Evolutionary conservation across 805 yeast species (phyloP).

Genomic region (Candida adriatica): DNA sequence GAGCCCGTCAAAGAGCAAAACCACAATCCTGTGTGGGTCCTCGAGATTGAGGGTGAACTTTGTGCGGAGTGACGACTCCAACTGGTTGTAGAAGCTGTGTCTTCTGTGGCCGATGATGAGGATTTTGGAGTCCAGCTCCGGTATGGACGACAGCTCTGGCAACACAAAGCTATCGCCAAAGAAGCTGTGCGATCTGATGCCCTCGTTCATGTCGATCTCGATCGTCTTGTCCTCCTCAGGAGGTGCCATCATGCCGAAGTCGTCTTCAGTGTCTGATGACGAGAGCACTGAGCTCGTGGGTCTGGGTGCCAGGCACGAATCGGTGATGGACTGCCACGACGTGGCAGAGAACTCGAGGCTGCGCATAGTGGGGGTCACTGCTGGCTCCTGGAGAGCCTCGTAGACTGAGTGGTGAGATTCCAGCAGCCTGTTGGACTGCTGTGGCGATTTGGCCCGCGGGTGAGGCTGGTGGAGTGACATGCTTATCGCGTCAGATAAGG

Average conservation of each 20-base stretch:
- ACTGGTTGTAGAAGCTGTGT: constrained; percentile 12
- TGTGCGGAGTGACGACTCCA: constrained; percentile 10
- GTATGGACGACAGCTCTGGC: constrained; percentile 10
- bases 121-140: constrained; percentile 9
- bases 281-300: constrained; percentile 25
- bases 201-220: constrained; percentile 18
- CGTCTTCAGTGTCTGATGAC: constrained; percentile 24
- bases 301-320: constrained; percentile 13
- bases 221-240: constrained; percentile 20
- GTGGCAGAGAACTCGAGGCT: constrained; percentile 19
- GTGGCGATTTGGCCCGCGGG: constrained; percentile 11
- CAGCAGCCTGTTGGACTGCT: constrained; percentile 14
- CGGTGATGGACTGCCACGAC: constrained; percentile 21
- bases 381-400: constrained; percentile 15
- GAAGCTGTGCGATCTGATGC: constrained; percentile 5
- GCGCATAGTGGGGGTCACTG: constrained; percentile 1
- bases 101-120: constrained; percentile 23
- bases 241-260: constrained; percentile 1
- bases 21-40: constrained; percentile 13
- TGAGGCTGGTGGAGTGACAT: constrained; percentile 16
- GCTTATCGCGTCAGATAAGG: no score
- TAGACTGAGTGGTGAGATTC: constrained; percentile 21
- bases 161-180: constrained; percentile 11
- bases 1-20: constrained; percentile 24
- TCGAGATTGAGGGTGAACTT: constrained; percentile 18